These are phyloP conservation scores for Phytopythium chamaehyphon DNA, from an alignment of 352 stramenopile species.

Conservation along the genomic window DNA sequence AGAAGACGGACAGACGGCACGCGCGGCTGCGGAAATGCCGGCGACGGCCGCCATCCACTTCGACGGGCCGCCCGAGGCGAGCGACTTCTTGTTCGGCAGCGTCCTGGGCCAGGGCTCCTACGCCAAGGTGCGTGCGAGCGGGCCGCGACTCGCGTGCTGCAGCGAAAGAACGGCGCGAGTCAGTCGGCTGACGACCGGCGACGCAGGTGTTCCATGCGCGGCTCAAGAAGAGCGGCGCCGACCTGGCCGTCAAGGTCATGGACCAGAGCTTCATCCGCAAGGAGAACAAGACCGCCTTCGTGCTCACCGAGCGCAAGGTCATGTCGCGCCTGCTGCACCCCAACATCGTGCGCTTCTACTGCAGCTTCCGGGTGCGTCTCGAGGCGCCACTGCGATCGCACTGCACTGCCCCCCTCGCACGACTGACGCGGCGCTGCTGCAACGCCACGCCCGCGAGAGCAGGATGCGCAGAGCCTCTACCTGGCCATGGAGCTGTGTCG, in stretches of 20 bases:
- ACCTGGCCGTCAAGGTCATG: slow-evolving; percentile 92
- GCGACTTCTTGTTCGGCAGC: slow-evolving; percentile 86
- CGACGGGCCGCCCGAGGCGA: slow-evolving; percentile 55
- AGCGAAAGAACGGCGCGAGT: not conserved
- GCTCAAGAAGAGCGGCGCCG: slow-evolving; percentile 70
- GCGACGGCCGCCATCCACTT: slow-evolving; percentile 49
- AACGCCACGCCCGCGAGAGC: slow-evolving; percentile 1
- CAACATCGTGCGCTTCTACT: slow-evolving; percentile 89
- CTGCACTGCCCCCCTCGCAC: too few species aligned
- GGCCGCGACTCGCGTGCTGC: too few species aligned
- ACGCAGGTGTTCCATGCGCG: slow-evolving; percentile 82
- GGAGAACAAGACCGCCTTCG: slow-evolving; percentile 90
- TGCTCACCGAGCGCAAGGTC: slow-evolving; percentile 89
- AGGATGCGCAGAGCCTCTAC: slow-evolving; percentile 87
- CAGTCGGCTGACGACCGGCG: not conserved
- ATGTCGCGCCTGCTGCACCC: slow-evolving; percentile 85
- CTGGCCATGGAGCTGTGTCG: slow-evolving; percentile 86
- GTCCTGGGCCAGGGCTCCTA: slow-evolving; percentile 87
- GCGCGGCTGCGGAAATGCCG: too few species aligned
- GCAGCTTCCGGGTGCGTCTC: slow-evolving; percentile 73
- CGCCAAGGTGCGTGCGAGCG: slow-evolving; percentile 50
- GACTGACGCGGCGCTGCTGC: slow-evolving; percentile 1
- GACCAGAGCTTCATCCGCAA: slow-evolving; percentile 89
- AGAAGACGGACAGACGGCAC: too few species aligned
- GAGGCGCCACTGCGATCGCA: too few species aligned